Conservation (phyloP, 1,139 yeast species). For the Suzukiozyma palmioleophila region DNA sequence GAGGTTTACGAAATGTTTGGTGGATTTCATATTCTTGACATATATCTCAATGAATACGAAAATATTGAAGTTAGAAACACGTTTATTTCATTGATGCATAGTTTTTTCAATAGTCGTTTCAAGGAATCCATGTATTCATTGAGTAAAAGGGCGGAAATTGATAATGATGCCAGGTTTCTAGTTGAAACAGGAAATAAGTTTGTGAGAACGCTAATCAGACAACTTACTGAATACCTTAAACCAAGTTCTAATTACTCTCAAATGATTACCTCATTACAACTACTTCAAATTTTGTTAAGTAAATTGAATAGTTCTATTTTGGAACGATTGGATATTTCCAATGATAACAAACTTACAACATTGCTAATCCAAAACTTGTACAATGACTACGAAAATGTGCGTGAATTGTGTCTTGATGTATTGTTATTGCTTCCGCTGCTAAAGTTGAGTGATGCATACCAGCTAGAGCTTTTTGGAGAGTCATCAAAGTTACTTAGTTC, state of each 20-base stretch:
- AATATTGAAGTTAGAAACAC: conserved; percentile 66
- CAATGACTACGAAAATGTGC: conserved; percentile 73
- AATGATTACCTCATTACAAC: conserved; percentile 15
- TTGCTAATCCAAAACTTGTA: conserved; percentile 56
- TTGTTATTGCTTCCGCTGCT: conserved; percentile 43
- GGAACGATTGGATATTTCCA: conserved; percentile 25
- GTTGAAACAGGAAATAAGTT: conserved; percentile 35
- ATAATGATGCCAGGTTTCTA: conserved; percentile 11
- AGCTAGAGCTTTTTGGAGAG: conserved; percentile 23
- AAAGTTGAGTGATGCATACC: conserved; percentile 4
- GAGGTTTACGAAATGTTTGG: conserved; percentile 40
- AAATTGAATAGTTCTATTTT: conserved; percentile 2
- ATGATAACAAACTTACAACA: conserved; percentile 25
- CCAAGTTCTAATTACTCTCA: conserved; percentile 74
- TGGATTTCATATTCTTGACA: conserved; percentile 33
- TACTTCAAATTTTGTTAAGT: conserved; percentile 1
- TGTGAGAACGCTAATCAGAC: conserved; percentile 35
- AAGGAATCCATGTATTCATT: conserved; percentile 62
- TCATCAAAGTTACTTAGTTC: conserved; percentile 46
- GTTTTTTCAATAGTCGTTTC: conserved; percentile 52
- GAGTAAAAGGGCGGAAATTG: conserved; percentile 27
- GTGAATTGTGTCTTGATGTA: conserved; percentile 49
- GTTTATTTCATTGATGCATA: conserved; percentile 55
- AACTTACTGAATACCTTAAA: conserved; percentile 39
- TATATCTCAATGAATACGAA: conserved; percentile 51